phyloP scores from a whole-genome alignment of 441 rosid genomes.

The Manihot esculenta region DNA sequence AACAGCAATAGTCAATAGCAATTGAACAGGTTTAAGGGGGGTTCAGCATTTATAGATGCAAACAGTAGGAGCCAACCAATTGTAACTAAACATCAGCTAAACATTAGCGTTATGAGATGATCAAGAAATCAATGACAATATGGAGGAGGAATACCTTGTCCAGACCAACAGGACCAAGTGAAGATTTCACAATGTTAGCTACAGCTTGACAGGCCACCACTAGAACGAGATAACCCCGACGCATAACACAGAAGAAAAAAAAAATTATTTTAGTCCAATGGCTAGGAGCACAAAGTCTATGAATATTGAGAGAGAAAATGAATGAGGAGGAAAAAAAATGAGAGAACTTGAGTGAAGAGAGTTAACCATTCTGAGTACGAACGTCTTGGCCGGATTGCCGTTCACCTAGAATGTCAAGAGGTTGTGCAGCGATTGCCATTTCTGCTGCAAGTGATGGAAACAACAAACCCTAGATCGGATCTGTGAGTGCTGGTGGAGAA shows the following conservation, averaged over 20 bases:
- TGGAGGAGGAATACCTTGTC: constrained; percentile 60
- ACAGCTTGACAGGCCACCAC: constrained; percentile 98
- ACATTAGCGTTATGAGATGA: too few relatives aligned
- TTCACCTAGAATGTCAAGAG: constrained; percentile 88
- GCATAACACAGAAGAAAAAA: constrained; percentile 3
- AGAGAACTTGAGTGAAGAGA: background rate
- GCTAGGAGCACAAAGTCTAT: background rate
- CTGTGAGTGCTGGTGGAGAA: background rate
- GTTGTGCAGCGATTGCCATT: constrained; percentile 61
- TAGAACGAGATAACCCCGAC: constrained; percentile 5
- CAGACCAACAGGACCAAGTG: constrained; percentile 96
- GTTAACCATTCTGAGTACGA: constrained; percentile 88
- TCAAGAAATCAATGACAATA: background rate
- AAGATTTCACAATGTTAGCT: constrained; percentile 92
- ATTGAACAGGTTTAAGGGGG: background rate
- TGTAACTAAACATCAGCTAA: background rate
- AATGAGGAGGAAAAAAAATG: too few relatives aligned
- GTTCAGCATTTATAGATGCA: background rate
- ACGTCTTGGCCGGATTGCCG: constrained; percentile 96
- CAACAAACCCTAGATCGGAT: constrained; percentile 33
- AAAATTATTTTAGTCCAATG: background rate
- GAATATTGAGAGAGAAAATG: background rate
- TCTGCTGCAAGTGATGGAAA: background rate
- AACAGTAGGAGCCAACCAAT: background rate
- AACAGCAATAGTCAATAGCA: background rate